Base-by-base conservation (phyloP, 1,284 basidiomycete genomes). In the Bjerkandera adusta region DNA sequence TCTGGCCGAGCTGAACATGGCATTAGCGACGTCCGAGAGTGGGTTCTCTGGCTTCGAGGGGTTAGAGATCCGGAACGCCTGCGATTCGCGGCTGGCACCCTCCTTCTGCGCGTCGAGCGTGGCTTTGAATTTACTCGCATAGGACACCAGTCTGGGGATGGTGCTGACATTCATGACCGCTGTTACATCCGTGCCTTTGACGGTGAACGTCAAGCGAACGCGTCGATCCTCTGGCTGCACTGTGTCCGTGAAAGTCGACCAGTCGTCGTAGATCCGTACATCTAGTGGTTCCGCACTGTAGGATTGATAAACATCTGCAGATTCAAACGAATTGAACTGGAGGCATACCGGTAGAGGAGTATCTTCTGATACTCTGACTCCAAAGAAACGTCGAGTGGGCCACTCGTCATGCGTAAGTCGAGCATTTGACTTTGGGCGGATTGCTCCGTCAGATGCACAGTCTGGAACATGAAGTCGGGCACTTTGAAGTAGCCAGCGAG, bases 261-360 rank as follows among this genome's bases (percentile, higher is more conserved):
- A 95, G 59, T 95, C 89, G 57, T 96, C 92, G 52, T 75, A 80
- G 35, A 93, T 81, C 39, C 80, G 78, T 42, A 93, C 77, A 47
- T 79, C 72, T 24, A 92, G 66, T 0, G 92, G 90, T 57, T 89
- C 85, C 20, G 91, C 85, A 33, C 90, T 93, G 49, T 16, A 46
- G 22, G 10, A 12, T 39, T 15, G 48, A 20, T 48, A 10, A 29
- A 41, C 5, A 27, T 37, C 7, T 10, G 21, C 39, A 22, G 30
- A 36, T 16, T 22, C 7, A 8, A 1, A 16, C 29, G 24, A 8
- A 22, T 6, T 29, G 15, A 43, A 48, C 39, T 44, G 16, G 33
- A 15, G 3, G 70, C 80, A 59, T 54, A 92, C 87, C 85, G 79
- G 64, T 93, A 92, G 47, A 87, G 79, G 22, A 93, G 67, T 25